Evolutionary conservation across 179 eudicot species (phyloP), one percentile per base, ranked within the genome.

Genomic region (Gypsophila paniculata): DNA sequence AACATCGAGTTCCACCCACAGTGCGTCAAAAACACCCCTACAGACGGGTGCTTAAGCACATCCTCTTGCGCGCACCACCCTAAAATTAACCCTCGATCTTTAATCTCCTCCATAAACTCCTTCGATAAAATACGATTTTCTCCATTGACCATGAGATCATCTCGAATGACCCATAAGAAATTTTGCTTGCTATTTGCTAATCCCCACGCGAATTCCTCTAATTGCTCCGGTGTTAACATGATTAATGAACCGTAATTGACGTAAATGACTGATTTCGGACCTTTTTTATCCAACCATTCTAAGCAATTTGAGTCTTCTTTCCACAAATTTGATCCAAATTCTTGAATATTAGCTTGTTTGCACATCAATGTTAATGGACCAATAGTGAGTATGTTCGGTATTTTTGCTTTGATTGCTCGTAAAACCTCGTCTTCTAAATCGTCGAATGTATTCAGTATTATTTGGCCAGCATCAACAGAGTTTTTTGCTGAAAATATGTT

Each of bases 171-270:
- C 90, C 90, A 86, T 74, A 84, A 66, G 75, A 86, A 84, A 3
- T 82, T 66, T 29, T 73, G 75, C 44, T 77, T 77, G 54, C 88
- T 84, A 34, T 84, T 77, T 13, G 90, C 85, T 14, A 86, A 66
- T 17, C 90, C 88, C 90, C 90, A 84, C 2, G 86, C 90, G 65
- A 84, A 82, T 65, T 86, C 90, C 25, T 68, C 57, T 5, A 84
- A 58, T 61, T 86, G 80, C 2, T 79, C 70, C 0, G 66, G 26
- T 0, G 82, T 80, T 65, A 86, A 42, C 10, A 69, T 65, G 6
- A 84, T 73, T 18, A 86, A 15, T 42, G 88, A 82, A 6, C 90
- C 90, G 49, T 61, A 82, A 42, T 85, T 86, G 14, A 82, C 86
- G 51, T 84, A 80, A 10, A 86, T 75, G 0, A 86, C 88, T 1